phyloP scores from a whole-genome alignment of 2,329 filamentous ascomycete species.

The Talaromyces amestolkiae region DNA sequence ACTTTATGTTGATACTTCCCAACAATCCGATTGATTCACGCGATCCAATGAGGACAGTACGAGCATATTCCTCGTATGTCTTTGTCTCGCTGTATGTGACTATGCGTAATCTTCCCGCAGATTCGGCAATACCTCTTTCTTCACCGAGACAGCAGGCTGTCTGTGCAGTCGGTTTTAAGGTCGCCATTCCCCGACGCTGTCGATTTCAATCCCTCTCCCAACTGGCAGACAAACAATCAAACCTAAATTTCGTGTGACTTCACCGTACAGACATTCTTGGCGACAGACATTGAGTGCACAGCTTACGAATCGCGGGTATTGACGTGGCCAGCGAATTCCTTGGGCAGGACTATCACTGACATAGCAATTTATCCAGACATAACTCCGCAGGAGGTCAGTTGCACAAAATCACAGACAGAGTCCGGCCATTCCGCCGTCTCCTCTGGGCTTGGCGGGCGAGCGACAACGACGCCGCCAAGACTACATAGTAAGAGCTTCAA shows the following conservation, averaged over 20 bases:
- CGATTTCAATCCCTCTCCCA: neutral
- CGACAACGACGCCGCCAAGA: slow-evolving; percentile 11
- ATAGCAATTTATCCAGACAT: neutral
- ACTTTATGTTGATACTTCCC: no score
- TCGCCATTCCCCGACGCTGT: neutral
- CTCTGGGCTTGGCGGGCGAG: slow-evolving; percentile 6
- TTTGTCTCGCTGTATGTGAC: neutral
- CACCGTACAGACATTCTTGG: neutral
- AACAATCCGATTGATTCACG: neutral
- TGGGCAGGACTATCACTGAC: neutral
- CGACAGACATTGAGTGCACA: neutral
- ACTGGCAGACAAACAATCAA: neutral
- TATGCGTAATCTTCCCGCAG: neutral
- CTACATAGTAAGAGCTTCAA: neutral
- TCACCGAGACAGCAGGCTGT: neutral
- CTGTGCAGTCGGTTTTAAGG: neutral
- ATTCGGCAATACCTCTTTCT: neutral
- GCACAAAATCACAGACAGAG: neutral
- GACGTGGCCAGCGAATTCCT: neutral
- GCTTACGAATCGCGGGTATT: neutral
- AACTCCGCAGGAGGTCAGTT: neutral
- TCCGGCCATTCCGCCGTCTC: slow-evolving; percentile 11
- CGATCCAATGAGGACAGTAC: neutral
- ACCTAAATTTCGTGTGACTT: neutral
- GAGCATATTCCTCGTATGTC: neutral